Evolutionary conservation across 2,329 filamentous ascomycete genomes (phyloP).

Genomic region (Aspergillus tanneri): DNA sequence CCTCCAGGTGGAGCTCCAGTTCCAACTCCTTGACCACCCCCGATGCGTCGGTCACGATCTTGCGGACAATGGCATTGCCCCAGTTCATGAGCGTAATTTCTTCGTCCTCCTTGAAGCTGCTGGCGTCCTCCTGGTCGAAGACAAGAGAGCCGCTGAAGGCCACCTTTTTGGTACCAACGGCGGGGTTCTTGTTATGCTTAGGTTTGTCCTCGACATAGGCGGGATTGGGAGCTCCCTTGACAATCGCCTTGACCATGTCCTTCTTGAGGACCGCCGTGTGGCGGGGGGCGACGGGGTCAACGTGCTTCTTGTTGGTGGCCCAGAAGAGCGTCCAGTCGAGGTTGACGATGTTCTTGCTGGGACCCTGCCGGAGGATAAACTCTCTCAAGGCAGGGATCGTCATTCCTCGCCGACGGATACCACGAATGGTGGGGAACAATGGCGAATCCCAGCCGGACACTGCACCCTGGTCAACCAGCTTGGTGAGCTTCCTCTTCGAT

Average conservation of each 20-base stretch:
- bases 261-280: conserved; percentile 72
- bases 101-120: conserved; percentile 76
- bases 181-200: conserved; percentile 85
- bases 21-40: conserved; percentile 68
- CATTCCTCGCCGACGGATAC: conserved; percentile 52
- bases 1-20: conserved; percentile 83
- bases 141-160: conserved; percentile 72
- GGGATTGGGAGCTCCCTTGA: conserved; percentile 66
- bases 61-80: conserved; percentile 62
- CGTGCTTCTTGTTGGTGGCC: conserved; percentile 72
- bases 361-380: conserved; percentile 52
- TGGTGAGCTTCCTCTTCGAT: conserved; percentile 54
- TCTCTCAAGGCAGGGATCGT: conserved; percentile 50
- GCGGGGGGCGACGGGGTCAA: conserved; percentile 72
- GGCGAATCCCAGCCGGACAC: conserved; percentile 55
- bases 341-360: conserved; percentile 50
- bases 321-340: conserved; percentile 53
- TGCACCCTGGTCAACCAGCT: conserved; percentile 48
- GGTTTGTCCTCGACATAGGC: conserved; percentile 71
- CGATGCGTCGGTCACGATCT: conserved; percentile 50
- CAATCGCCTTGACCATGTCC: conserved; percentile 67
- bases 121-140: conserved; percentile 83
- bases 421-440: conserved; percentile 52
- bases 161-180: conserved; percentile 82
- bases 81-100: conserved; percentile 96